These are phyloP conservation scores for Malus domestica DNA, from an alignment of 306 rosid species.

Conservation along the genomic window ASM211411v1 NC_041798.1:35274001-35274500, in stretches of 20 bases:
- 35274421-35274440: neutral
- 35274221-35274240: neutral
- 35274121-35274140: neutral
- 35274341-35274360: neutral
- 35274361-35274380: neutral
- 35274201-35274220: neutral
- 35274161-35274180: conserved; percentile 3
- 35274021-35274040: conserved; percentile 93
- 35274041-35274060: conserved; percentile 33
- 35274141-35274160: neutral
- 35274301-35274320: neutral
- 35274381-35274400: neutral
- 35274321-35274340: neutral
- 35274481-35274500: neutral
- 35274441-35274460: neutral
- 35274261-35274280: neutral
- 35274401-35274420: neutral
- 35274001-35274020: conserved; percentile 84
- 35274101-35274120: neutral
- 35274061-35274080: neutral
- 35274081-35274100: conserved; percentile 2
- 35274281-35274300: neutral
- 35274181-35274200: neutral
- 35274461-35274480: neutral
- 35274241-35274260: neutral